Evolutionary conservation across 768 basidiomycete species (phyloP).

Genomic region (Albatrellus ellisii): DNA sequence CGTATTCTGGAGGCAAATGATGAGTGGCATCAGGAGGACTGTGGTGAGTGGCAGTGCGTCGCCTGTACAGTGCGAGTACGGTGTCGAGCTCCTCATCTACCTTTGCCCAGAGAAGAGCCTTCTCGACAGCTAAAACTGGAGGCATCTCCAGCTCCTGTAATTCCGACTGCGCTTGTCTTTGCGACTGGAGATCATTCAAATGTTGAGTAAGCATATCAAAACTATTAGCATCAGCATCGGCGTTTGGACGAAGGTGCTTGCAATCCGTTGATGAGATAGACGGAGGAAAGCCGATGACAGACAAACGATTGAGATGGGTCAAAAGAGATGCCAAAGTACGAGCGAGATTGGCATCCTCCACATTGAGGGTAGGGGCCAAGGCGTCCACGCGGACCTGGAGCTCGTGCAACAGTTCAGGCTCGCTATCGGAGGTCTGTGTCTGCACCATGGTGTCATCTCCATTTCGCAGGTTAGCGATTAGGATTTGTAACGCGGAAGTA

Average conservation of each 20-base stretch:
- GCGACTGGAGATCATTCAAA: conserved; percentile 11
- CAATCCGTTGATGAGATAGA: too few relatives aligned
- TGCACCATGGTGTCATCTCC: conserved; percentile 30
- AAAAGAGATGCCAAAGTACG: conserved; percentile 58
- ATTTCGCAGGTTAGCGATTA: conserved; percentile 48
- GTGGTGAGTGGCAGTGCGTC: conserved; percentile 6
- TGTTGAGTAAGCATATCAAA: conserved; percentile 10
- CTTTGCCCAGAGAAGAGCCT: conserved; percentile 11
- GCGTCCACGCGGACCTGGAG: conserved; percentile 40
- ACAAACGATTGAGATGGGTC: conserved; percentile 51
- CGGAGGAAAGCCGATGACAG: conserved; percentile 17
- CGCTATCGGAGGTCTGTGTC: conserved; percentile 32
- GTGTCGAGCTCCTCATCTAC: conserved; percentile 12
- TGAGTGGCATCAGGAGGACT: conserved; percentile 5
- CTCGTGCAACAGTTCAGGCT: conserved; percentile 45
- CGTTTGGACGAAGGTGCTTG: conserved; percentile 17
- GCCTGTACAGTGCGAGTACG: conserved; percentile 11
- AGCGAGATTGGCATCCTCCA: conserved; percentile 48
- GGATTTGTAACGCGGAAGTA: conserved; percentile 40
- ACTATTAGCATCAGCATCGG: conserved; percentile 10
- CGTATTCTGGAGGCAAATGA: conserved; percentile 20
- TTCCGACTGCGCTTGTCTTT: conserved; percentile 7
- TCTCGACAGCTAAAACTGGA: conserved; percentile 13
- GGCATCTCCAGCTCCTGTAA: conserved; percentile 1
- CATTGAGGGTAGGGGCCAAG: conserved; percentile 29